Percentiles rank a stretch among this genome's conserved stretches.
Evolutionary conservation across 2,329 filamentous ascomycete genomes (phyloP).

Genomic region (Diaporthe longicolla): DNA sequence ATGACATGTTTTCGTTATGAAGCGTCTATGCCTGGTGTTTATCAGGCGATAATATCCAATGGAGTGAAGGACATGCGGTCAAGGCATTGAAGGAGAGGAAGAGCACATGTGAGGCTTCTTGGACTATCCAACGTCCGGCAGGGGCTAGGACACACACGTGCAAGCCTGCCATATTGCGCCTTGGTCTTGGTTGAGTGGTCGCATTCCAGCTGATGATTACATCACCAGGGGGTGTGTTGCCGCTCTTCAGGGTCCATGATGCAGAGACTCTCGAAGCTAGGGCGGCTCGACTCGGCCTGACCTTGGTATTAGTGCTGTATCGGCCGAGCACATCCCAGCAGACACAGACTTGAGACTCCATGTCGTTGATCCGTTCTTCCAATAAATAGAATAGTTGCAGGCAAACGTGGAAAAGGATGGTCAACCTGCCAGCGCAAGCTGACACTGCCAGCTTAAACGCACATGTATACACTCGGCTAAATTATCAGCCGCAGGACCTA

Average conservation of each 20-base stretch:
- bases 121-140: background rate
- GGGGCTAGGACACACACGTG: background rate
- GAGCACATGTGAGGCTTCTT: background rate
- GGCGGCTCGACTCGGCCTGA: conserved; percentile 16
- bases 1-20: conserved; percentile 8
- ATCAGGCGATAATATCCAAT: background rate
- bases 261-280: conserved; percentile 28
- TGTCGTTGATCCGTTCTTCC: background rate
- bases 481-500: background rate
- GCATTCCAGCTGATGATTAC: conserved; percentile 28
- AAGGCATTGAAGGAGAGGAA: background rate
- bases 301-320: background rate
- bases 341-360: background rate
- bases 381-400: background rate
- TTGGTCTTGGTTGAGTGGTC: background rate
- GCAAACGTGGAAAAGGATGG: too few species aligned
- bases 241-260: conserved; percentile 32
- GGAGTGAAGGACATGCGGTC: background rate
- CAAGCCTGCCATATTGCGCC: background rate
- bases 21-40: background rate
- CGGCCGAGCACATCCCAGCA: conserved; percentile 18
- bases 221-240: conserved; percentile 10
- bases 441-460: background rate
- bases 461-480: too few species aligned
- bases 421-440: background rate